Evolutionary conservation across 768 basidiomycete genomes (phyloP).

Genomic region (Naganishia antarctica): DNA sequence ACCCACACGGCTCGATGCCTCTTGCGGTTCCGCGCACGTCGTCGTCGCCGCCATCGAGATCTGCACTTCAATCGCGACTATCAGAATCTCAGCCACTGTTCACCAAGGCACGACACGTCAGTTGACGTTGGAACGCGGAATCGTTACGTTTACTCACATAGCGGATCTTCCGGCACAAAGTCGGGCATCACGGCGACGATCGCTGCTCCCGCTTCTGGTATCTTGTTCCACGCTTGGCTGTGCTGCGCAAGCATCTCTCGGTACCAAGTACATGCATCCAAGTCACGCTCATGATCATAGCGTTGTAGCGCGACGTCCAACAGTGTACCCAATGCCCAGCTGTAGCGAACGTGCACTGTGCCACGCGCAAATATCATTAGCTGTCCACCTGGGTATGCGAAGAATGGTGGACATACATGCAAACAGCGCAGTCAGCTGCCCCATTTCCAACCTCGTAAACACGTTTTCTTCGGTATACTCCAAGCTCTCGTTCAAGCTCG

Average conservation of each 20-base stretch:
- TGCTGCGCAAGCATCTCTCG: neutral
- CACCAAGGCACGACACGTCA: neutral
- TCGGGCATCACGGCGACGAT: constrained; percentile 7
- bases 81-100: constrained; percentile 12
- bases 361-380: neutral
- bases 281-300: neutral
- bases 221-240: constrained; percentile 8
- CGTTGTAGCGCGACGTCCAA: constrained; percentile 3
- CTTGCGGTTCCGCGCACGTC: neutral
- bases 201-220: constrained; percentile 8
- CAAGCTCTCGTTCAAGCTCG: neutral
- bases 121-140: neutral
- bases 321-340: constrained; percentile 16
- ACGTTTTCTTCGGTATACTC: constrained; percentile 7
- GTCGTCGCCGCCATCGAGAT: neutral
- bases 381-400: neutral
- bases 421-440: constrained; percentile 7
- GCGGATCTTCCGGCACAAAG: constrained; percentile 19
- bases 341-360: constrained; percentile 17
- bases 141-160: neutral
- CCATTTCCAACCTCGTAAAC: constrained; percentile 9
- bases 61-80: constrained; percentile 13
- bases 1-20: neutral
- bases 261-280: neutral
- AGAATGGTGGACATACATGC: neutral